Percentiles rank a stretch among this genome's conserved stretches.
These are phyloP conservation scores for Syncephalastrum racemosum DNA, from an alignment of 371 early-diverging fungal genomes.

Conservation along the genomic window DNA sequence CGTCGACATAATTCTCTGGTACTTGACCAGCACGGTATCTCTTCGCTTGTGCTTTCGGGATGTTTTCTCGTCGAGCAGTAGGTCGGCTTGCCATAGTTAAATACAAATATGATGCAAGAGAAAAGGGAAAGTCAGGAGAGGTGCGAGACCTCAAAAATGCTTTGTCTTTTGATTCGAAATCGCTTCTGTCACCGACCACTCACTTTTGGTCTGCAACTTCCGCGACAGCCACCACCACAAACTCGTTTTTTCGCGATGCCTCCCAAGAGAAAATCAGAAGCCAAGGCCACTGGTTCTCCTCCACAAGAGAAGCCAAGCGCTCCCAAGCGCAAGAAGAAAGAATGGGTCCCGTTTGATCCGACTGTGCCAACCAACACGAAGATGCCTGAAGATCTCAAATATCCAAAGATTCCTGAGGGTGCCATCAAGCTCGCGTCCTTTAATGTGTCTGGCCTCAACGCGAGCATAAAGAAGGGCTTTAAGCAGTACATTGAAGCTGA, in stretches of 20 bases:
- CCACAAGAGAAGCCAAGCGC: neutral
- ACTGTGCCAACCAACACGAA: conserved; percentile 60
- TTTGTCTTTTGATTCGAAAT: too few relatives aligned
- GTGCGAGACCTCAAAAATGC: too few relatives aligned
- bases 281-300: neutral
- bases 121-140: conserved; percentile 6
- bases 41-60: conserved; percentile 51
- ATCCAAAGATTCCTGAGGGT: conserved; percentile 46
- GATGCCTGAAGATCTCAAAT: conserved; percentile 59
- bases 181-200: too few relatives aligned
- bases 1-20: conserved; percentile 57
- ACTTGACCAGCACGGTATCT: conserved; percentile 66
- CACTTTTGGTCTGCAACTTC: too few relatives aligned
- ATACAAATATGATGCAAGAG: neutral
- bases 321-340: conserved; percentile 11
- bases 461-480: conserved; percentile 82
- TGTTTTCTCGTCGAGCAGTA: conserved; percentile 20
- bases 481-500: conserved; percentile 76
- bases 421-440: conserved; percentile 76
- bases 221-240: too few relatives aligned
- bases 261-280: conserved; percentile 7
- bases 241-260: conserved; percentile 1
- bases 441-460: conserved; percentile 77
- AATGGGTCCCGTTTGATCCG: conserved; percentile 40
- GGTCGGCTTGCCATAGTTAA: conserved; percentile 21